A percentile compares a stretch with the other conserved stretches of the same genome.
These are phyloP conservation scores for Aspergillus quadrilineatus DNA, from an alignment of 2,329 filamentous ascomycete genomes.

Conservation along the genomic window DNA sequence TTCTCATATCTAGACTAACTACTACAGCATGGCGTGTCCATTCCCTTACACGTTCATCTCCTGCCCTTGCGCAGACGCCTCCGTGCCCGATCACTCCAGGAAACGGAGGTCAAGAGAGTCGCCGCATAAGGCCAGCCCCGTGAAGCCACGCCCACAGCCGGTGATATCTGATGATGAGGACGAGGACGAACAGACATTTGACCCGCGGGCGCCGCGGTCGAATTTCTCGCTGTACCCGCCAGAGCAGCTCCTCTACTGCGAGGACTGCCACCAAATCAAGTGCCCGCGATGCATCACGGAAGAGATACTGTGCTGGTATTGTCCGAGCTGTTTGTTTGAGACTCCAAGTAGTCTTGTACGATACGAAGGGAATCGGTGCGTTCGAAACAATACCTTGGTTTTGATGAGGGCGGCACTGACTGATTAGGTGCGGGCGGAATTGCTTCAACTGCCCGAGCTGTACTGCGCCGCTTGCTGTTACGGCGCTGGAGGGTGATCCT, in stretches of 20 bases:
- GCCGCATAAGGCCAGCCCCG: slow-evolving; percentile 32
- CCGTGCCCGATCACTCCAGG: slow-evolving; percentile 41
- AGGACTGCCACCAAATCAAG: slow-evolving; percentile 94
- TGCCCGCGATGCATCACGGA: slow-evolving; percentile 89
- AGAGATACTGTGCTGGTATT: slow-evolving; percentile 93
- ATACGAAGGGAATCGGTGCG: slow-evolving; percentile 86
- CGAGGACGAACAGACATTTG: slow-evolving; percentile 76
- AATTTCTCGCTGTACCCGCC: slow-evolving; percentile 92
- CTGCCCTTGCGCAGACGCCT: slow-evolving; percentile 60
- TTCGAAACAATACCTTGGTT: slow-evolving; percentile 13
- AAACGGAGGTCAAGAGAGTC: slow-evolving; percentile 39
- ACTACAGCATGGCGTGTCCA: slow-evolving; percentile 50
- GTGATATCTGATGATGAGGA: slow-evolving; percentile 56
- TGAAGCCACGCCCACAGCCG: slow-evolving; percentile 23
- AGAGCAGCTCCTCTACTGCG: slow-evolving; percentile 92
- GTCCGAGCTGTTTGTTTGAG: slow-evolving; percentile 92
- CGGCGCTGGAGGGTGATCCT: slow-evolving; percentile 58
- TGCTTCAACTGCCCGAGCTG: slow-evolving; percentile 96
- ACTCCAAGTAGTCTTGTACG: slow-evolving; percentile 90
- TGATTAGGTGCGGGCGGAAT: slow-evolving; percentile 76
- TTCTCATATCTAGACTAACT: neutral
- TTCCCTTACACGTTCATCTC: slow-evolving; percentile 66
- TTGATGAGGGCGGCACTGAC: neutral
- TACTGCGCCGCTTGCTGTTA: slow-evolving; percentile 74
- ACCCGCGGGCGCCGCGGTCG: slow-evolving; percentile 78